phyloP scores from a whole-genome alignment of 371 early-diverging fungal genomes.

The Mucor sp. region DNA sequence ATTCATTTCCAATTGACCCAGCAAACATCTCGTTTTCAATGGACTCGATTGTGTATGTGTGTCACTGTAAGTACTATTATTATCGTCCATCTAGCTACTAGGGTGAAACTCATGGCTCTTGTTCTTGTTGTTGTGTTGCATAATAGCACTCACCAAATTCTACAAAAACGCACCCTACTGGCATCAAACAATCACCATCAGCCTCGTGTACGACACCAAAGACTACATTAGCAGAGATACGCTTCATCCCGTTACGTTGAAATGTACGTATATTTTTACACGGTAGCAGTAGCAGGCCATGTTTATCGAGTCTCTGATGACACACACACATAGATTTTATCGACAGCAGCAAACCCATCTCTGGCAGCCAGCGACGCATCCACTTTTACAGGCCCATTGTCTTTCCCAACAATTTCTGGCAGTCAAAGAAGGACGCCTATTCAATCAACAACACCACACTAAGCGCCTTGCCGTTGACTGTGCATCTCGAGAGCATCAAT shows the following conservation, averaged over 20 bases:
- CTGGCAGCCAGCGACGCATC: slow-evolving; percentile 38
- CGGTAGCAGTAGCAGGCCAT: neutral
- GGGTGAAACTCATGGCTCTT: neutral
- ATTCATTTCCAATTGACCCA: slow-evolving; percentile 13
- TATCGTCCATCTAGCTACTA: neutral
- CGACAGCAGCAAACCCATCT: slow-evolving; percentile 32
- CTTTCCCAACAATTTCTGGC: slow-evolving; percentile 89
- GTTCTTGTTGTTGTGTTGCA: too few relatives aligned
- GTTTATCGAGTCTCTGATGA: neutral
- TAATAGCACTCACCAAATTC: slow-evolving; percentile 4
- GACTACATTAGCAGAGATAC: slow-evolving; percentile 45
- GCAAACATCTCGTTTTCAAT: slow-evolving; percentile 1
- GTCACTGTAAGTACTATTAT: neutral
- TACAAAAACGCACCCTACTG: neutral
- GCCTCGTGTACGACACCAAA: slow-evolving; percentile 56
- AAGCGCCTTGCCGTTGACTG: slow-evolving; percentile 65
- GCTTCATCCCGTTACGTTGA: slow-evolving; percentile 55
- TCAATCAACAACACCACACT: slow-evolving; percentile 74
- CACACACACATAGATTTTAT: slow-evolving; percentile 41
- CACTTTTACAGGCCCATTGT: slow-evolving; percentile 72
- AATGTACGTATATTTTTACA: slow-evolving; percentile 43
- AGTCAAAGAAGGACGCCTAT: slow-evolving; percentile 67
- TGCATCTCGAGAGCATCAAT: slow-evolving; percentile 69
- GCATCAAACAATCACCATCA: slow-evolving; percentile 7
- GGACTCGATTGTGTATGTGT: slow-evolving; percentile 7